A percentile compares a stretch with the other conserved stretches of the same genome.
These are phyloP conservation scores for Styphnolobium japonicum DNA, from an alignment of 306 rosid species.

Conservation along the genomic window DNA sequence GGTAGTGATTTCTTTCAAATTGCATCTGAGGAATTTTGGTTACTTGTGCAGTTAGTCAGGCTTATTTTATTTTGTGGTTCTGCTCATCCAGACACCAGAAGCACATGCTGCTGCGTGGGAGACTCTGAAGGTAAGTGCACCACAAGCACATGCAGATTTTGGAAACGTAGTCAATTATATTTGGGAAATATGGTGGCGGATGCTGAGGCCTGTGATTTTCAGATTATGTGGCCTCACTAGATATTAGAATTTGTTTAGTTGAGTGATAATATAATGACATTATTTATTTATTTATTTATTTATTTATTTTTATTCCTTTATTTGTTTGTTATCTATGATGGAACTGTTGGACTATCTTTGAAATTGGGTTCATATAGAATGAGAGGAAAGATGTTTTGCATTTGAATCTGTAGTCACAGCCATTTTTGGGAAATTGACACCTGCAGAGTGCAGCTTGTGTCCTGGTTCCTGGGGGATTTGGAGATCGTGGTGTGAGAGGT, in stretches of 20 bases:
- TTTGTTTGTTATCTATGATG: slow-evolving; percentile 3
- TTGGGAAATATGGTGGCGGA: neutral
- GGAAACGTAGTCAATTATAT: slow-evolving; percentile 7
- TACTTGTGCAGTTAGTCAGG: neutral
- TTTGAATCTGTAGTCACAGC: slow-evolving; percentile 15
- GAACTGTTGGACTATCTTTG: slow-evolving; percentile 15
- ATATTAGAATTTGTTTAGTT: neutral
- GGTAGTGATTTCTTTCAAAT: slow-evolving; percentile 45
- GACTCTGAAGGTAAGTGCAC: slow-evolving; percentile 76
- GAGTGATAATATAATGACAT: neutral
- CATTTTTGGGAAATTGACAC: slow-evolving; percentile 19
- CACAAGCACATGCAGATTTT: slow-evolving; percentile 53
- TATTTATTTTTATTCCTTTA: neutral
- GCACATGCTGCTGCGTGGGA: slow-evolving; percentile 88
- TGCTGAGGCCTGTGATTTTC: neutral
- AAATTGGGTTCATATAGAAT: slow-evolving; percentile 14
- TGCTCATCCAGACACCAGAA: slow-evolving; percentile 73
- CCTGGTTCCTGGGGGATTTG: slow-evolving; percentile 99
- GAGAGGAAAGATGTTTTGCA: slow-evolving; percentile 17
- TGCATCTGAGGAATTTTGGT: slow-evolving; percentile 22
- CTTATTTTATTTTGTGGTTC: slow-evolving; percentile 27
- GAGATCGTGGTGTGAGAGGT: slow-evolving; percentile 96
- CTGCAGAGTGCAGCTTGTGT: slow-evolving; percentile 87
- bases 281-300: neutral
- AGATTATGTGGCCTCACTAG: slow-evolving; percentile 5